Evolutionary conservation across 2,329 filamentous ascomycete species (phyloP), one percentile per base, ranked within the genome.

Genomic region (Didymella sp.): DNA sequence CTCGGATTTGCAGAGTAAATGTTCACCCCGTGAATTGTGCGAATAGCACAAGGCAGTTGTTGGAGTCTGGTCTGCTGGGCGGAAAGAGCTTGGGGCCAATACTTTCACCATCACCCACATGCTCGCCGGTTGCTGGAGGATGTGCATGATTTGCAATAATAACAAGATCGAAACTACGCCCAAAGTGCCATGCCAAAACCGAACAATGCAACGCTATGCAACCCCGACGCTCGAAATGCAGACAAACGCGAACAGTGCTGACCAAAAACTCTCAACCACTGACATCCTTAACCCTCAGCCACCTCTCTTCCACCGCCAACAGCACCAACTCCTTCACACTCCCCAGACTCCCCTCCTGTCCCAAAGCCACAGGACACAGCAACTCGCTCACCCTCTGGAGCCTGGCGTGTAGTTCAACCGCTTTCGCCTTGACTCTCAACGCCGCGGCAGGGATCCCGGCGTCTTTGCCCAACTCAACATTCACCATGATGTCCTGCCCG

Each of bases 351-450:
- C 52, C 70, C 24, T 63, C 50, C n/a, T 46, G 50, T 1, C 64
- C 64, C 49, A 77, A 54, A 19, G 61, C 63, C 41, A 76, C 73
- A 6, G 79, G 78, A 59, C 79, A 76, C 19, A 82, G 57, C 52
- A 77, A 44, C 45, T 70, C 68, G 28, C 73, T 70, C 2, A 81
- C 70, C 28, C 66, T 61, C 54, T 72, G 56, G 56, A 81, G 59
- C 1, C 75, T 64, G 43, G 67, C 61, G 44, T 79, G 74, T 51
- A 81, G 56, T 51, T 74, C 73, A 5, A 58, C 50, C 6, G 74
- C 78, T 56, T 76, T 73, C 46, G 76, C 69, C 37, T 64, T 73
- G 37, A 76, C 68, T 21, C 69, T 63, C 15, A 43, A 33, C 17
- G 56, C 56, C 5, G 43, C 54, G 2, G 48, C 54, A 17, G 63